phyloP scores from a whole-genome alignment of 1,284 basidiomycete genomes.

The Sanghuangporus baumii region DNA sequence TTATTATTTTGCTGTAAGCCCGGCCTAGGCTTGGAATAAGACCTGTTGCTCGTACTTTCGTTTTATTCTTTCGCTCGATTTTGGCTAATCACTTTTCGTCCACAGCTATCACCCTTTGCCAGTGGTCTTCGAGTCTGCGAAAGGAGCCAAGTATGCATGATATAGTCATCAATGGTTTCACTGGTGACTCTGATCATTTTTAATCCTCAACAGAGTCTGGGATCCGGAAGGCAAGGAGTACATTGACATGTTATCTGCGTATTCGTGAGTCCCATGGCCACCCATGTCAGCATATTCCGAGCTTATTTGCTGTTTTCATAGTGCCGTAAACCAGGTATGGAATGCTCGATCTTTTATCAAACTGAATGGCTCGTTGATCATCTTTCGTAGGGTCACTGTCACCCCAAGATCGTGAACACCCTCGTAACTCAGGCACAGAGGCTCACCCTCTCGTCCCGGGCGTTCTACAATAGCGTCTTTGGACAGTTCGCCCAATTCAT shows the following conservation, averaged over 20 bases:
- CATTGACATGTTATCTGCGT: slow-evolving; percentile 95
- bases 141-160: slow-evolving; percentile 77
- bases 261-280: slow-evolving; percentile 63
- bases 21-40: neutral
- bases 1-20: slow-evolving; percentile 4
- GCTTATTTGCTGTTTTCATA: slow-evolving; percentile 26
- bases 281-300: neutral
- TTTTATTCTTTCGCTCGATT: slow-evolving; percentile 22
- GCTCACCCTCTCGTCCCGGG: slow-evolving; percentile 91
- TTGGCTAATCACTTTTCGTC: slow-evolving; percentile 31
- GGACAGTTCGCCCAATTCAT: slow-evolving; percentile 86
- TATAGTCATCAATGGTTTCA: slow-evolving; percentile 19
- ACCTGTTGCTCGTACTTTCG: slow-evolving; percentile 10
- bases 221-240: slow-evolving; percentile 93
- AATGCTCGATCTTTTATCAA: slow-evolving; percentile 22
- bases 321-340: slow-evolving; percentile 80
- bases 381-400: slow-evolving; percentile 78
- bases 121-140: slow-evolving; percentile 87
- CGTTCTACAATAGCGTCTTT: slow-evolving; percentile 94
- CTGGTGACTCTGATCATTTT: neutral
- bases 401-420: slow-evolving; percentile 82
- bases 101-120: slow-evolving; percentile 94
- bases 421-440: slow-evolving; percentile 84
- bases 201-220: slow-evolving; percentile 64
- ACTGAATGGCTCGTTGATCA: neutral